A percentile compares a stretch with the other conserved stretches of the same genome.
Evolutionary conservation across 352 stramenopile species (phyloP).

Genomic region (Phytophthora cactorum): DNA sequence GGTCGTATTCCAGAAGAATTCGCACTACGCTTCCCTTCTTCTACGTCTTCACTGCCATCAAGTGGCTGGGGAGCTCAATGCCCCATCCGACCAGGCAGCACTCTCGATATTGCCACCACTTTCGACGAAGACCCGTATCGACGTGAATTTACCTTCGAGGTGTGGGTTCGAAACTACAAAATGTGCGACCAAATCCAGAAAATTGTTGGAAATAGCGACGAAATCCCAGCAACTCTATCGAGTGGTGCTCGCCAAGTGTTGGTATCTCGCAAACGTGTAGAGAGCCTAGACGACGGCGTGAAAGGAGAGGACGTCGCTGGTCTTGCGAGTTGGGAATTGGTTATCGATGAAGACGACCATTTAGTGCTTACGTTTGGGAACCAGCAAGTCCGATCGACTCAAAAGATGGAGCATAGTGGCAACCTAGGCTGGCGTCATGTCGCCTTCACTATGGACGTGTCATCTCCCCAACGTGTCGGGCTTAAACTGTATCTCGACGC

Average conservation of each 20-base stretch:
- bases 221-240: constrained; percentile 14
- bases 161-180: constrained; percentile 72
- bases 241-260: constrained; percentile 25
- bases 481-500: constrained; percentile 73
- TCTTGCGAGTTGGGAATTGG: constrained; percentile 52
- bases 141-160: constrained; percentile 77
- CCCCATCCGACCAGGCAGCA: constrained; percentile 55
- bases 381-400: constrained; percentile 51
- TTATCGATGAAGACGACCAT: constrained; percentile 47
- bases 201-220: constrained; percentile 28
- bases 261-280: constrained; percentile 24
- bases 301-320: constrained; percentile 30
- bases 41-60: constrained; percentile 9
- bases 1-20: constrained; percentile 77
- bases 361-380: constrained; percentile 57
- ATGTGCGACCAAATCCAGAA: constrained; percentile 43
- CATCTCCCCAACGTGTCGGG: constrained; percentile 48
- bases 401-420: constrained; percentile 36
- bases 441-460: constrained; percentile 71
- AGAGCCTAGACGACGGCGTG: constrained; percentile 26
- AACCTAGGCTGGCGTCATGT: constrained; percentile 69
- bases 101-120: constrained; percentile 67
- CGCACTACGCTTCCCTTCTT: constrained; percentile 56
- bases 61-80: constrained; percentile 62
- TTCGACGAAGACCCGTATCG: constrained; percentile 88